phyloP scores from a whole-genome alignment of 1,284 basidiomycete species.

The Gymnopus androsaceus region DNA sequence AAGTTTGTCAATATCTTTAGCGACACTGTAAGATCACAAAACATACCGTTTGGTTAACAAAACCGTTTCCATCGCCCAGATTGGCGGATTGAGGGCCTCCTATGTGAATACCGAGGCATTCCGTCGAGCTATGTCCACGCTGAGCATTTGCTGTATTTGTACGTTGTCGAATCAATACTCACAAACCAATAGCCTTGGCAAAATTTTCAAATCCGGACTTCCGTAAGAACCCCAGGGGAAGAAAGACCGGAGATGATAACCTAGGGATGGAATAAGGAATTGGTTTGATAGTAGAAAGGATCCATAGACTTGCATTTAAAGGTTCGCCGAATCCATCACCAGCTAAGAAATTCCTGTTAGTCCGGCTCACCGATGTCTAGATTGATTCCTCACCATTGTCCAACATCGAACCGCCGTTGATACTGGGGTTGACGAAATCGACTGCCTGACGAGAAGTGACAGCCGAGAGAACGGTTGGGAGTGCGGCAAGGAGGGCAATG shows the following conservation, averaged over 20 bases:
- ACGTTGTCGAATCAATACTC: background rate
- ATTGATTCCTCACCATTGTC: conserved; percentile 5
- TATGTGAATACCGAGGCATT: conserved; percentile 12
- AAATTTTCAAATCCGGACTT: conserved; percentile 9
- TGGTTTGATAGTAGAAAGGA: background rate
- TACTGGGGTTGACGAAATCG: conserved; percentile 3
- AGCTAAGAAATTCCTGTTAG: no score
- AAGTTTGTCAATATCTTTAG: background rate
- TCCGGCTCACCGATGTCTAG: no score
- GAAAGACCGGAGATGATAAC: conserved; percentile 15
- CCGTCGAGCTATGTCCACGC: conserved; percentile 1
- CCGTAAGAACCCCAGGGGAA: conserved; percentile 1
- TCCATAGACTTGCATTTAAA: conserved; percentile 4
- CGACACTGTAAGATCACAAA: background rate
- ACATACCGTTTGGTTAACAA: conserved; percentile 10
- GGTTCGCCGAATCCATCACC: conserved; percentile 15
- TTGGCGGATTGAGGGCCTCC: conserved; percentile 12
- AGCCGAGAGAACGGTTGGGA: background rate
- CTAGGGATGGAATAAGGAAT: background rate
- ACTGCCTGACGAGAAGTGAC: background rate
- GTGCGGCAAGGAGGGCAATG: background rate
- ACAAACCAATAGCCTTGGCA: conserved; percentile 14
- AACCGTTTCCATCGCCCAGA: conserved; percentile 8
- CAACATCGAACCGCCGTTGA: conserved; percentile 14
- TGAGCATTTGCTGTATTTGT: no score